Conservation (phyloP, 2,329 filamentous ascomycete species). For the Cercospora sojina region DNA sequence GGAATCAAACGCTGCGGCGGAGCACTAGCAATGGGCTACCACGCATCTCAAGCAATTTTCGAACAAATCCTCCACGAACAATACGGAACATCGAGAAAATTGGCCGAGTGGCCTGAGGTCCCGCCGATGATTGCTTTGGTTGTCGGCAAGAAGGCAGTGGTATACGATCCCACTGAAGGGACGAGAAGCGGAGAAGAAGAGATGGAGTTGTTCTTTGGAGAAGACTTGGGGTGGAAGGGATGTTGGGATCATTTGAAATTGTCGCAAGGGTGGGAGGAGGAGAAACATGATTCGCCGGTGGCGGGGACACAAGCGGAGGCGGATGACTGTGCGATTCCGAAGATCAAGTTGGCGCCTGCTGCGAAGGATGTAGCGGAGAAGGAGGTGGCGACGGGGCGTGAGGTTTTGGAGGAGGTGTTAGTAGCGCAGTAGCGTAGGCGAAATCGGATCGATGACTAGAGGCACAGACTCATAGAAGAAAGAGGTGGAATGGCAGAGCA, state of each 20-base stretch:
- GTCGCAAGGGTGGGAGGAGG: constrained; percentile 7
- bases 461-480: neutral
- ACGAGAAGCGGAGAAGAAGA: constrained; percentile 15
- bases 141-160: constrained; percentile 17
- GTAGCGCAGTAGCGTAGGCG: neutral
- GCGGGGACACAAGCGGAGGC: neutral
- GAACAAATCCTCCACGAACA: constrained; percentile 56
- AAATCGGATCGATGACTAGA: neutral
- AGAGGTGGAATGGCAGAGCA: neutral
- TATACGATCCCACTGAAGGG: constrained; percentile 16
- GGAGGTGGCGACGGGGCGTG: neutral
- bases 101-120: constrained; percentile 13
- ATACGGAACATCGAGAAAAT: constrained; percentile 5
- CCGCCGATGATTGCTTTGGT: constrained; percentile 22
- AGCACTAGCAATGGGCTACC: constrained; percentile 72
- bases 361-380: neutral
- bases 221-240: constrained; percentile 19
- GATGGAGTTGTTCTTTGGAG: constrained; percentile 20
- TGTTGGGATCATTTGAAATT: constrained; percentile 22
- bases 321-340: neutral
- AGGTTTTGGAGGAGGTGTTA: neutral
- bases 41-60: constrained; percentile 66
- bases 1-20: constrained; percentile 77
- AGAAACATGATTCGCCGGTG: constrained; percentile 1
- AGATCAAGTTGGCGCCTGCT: constrained; percentile 1